Base-by-base conservation (phyloP, 495 filamentous ascomycete species). In the Cercophora scortea region DNA sequence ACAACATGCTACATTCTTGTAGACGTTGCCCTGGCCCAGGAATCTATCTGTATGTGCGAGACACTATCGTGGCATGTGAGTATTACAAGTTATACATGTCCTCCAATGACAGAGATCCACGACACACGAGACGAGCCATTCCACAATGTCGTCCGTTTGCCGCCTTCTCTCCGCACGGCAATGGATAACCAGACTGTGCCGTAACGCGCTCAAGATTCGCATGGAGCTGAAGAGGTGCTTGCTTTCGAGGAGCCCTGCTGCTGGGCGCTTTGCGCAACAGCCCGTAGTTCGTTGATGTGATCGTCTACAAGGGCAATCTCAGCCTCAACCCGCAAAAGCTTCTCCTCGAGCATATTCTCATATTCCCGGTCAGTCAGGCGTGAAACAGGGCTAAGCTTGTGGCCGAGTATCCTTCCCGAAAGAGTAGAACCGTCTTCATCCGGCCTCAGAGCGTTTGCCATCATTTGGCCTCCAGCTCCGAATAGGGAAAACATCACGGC, bases 231-330 rank as follows among this genome's bases (percentile, higher is more conserved):
- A 2, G 25, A 25, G 25, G 2, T 25, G 10, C 13, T n/a, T 2
- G 8, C 18, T n/a, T 39, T 18, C 11, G 46, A 4, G 9, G 32
- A 34, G 12, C 12, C 54, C 34, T 42, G 34, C 16, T 45, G 46
- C 25, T 25, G 2, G 25, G 25, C 6, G 19, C 16, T 18, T 46
- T 60, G 25, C 25, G 2, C 50, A 15, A 9, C 43, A 32, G 53
- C 67, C 58, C 69, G 76, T 38, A 87, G 54, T 40, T 68, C 73
- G 40, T 79, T 81, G 50, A 98, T 90, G 52, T 80, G 84, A 39
- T 96, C 92, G 59, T 96, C 89, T 10, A 95, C 66, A 34, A 96
- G 58, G 0, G 92, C 86, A 57, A 96, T 88, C 52, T 96, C 88
- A 9, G 84, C 89, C 56, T 96, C 83, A 11, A 96, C 69, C 44